Conservation (phyloP, 331 rosid genomes). For the Prunus yedoensis region DNA sequence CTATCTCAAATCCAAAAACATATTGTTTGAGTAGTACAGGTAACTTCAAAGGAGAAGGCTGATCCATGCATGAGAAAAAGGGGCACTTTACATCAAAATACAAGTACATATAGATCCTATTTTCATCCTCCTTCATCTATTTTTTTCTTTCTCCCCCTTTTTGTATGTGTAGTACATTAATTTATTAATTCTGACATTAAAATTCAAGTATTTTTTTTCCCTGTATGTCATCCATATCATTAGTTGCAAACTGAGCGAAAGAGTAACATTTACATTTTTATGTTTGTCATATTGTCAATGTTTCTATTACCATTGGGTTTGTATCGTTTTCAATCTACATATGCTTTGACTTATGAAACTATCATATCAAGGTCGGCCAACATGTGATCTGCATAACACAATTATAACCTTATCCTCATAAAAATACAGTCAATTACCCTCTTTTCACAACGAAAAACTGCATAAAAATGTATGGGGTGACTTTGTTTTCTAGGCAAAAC, state of each 20-base stretch:
- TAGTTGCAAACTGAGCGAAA: neutral
- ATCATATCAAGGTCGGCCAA: neutral
- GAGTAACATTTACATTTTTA: neutral
- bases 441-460: neutral
- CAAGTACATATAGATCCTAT: neutral
- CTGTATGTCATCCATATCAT: neutral
- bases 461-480: neutral
- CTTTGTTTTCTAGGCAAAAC: neutral
- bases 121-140: neutral
- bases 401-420: neutral
- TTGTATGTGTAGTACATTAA: neutral
- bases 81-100: neutral
- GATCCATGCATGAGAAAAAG: constrained; percentile 1
- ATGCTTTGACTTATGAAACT: neutral
- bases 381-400: neutral
- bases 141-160: neutral
- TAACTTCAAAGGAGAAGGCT: neutral
- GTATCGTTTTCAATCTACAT: neutral
- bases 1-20: neutral
- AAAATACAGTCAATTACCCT: neutral
- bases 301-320: neutral
- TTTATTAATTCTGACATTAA: too few relatives aligned
- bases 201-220: neutral
- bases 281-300: neutral
- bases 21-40: neutral